Evolutionary conservation across 2,329 filamentous ascomycete genomes (phyloP), one percentile per base, ranked within the genome.

Genomic region (Pseudogymnoascus sp.): DNA sequence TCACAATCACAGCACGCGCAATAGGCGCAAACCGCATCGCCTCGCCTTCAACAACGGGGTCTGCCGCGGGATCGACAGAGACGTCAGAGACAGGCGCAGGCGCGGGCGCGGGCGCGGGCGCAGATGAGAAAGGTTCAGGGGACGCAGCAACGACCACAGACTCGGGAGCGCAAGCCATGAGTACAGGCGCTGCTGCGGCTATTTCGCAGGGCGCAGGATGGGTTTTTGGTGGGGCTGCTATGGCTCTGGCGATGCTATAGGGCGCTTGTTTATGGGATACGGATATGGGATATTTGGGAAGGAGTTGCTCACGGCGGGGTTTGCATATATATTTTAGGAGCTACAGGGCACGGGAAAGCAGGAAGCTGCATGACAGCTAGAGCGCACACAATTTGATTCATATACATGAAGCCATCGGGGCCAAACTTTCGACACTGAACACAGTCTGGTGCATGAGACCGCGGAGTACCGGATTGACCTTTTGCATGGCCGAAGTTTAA

Each of bases 141-240:
- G 47, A 35, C 9, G 35, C 37, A 14, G 20, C 57, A 6, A 57
- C 57, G 41, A 61, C 43, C 15, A 37, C 43, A 15, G 28, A 35
- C 30, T 61, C 35, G 36, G 60, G 33, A 33, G 35, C 25, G 18
- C 18, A 57, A 25, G 58, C 61, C 22, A 53, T 58, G 6, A 59
- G 25, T 11, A 58, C 62, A 28, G 63, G 61, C 20, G 60, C 60
- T 7, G 66, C 59, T 8, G 64, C 53, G 50, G 61, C 28, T 20
- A 37, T 62, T 47, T 60, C 61, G 12, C 63, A 58, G 12, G 59
- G 62, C 60, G 18, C 41, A 14, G 38, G 36, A 18, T 67, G 61
- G 61, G 61, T 60, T 18, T 3, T 66, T 25, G 66, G 66, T 8
- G 65, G 64, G 43, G 65, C 62, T n/a, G 63, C 38, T 60, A 60